These are phyloP conservation scores for Parasarocladium wereldwijsianum DNA, from an alignment of 2,329 filamentous ascomycete genomes.

Conservation along the genomic window DNA sequence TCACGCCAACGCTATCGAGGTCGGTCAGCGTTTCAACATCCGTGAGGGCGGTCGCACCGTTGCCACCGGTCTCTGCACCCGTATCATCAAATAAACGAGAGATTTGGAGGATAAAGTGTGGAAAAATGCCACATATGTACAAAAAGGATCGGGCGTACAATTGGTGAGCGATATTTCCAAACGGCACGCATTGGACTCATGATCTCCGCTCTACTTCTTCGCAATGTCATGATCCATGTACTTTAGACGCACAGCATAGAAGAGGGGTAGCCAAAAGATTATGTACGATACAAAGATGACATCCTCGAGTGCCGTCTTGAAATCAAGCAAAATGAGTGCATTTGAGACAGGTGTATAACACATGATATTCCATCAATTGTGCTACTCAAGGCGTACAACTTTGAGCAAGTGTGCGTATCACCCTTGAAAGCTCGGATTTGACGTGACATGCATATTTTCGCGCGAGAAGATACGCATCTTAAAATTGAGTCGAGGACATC, in stretches of 20 bases:
- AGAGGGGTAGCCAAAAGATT: conserved; percentile 11
- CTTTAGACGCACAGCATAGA: conserved; percentile 17
- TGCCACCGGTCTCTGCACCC: conserved; percentile 69
- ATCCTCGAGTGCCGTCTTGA: no score
- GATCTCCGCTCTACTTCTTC: conserved; percentile 28
- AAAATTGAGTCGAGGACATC: no score
- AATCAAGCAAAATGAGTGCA: no score
- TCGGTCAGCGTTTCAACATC: conserved; percentile 93
- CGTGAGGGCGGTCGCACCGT: conserved; percentile 90
- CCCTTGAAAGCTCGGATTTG: no score
- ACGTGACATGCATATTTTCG: no score
- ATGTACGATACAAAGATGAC: conserved; percentile 4
- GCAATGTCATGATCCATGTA: conserved; percentile 21
- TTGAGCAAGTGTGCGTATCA: no score
- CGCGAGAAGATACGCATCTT: no score
- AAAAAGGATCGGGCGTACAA: no score
- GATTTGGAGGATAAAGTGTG: neutral
- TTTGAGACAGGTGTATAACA: no score
- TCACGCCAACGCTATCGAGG: conserved; percentile 75
- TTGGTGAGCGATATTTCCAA: conserved; percentile 19
- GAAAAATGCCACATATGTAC: no score
- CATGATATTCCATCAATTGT: no score
- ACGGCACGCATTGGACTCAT: conserved; percentile 15
- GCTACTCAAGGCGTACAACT: no score
- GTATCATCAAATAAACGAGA: conserved; percentile 42